Evolutionary conservation across 495 filamentous ascomycete species (phyloP).

Genomic region (Neohortaea acidophila): DNA sequence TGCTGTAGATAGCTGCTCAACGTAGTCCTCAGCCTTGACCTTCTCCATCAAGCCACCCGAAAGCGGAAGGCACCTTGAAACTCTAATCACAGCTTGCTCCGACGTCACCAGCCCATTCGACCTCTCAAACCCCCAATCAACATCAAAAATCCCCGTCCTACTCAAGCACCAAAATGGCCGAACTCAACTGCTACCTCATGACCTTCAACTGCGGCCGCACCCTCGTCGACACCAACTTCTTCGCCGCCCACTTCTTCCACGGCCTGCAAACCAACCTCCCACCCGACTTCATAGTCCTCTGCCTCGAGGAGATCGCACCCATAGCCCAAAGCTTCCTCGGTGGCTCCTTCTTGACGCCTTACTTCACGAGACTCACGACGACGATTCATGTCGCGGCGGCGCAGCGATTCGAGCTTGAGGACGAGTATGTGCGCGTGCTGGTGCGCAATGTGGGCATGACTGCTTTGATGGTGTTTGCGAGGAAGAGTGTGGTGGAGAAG

Average conservation of each 20-base stretch:
- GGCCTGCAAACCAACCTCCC: constrained; percentile 35
- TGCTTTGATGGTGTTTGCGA: constrained; percentile 64
- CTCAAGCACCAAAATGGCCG: constrained; percentile 25
- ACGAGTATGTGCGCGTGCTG: constrained; percentile 35
- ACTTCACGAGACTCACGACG: constrained; percentile 50
- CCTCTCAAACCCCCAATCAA: background rate
- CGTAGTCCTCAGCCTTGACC: too few relatives aligned
- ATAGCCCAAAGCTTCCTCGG: constrained; percentile 72
- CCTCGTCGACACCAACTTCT: constrained; percentile 45
- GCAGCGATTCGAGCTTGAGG: constrained; percentile 1
- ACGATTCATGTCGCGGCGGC: constrained; percentile 53
- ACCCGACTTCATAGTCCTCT: constrained; percentile 33
- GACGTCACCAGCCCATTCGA: too few relatives aligned
- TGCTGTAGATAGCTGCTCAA: too few relatives aligned
- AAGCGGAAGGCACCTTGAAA: too few relatives aligned
- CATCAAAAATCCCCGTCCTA: background rate
- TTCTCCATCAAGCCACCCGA: too few relatives aligned
- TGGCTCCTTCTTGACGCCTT: constrained; percentile 61
- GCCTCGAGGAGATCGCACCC: constrained; percentile 82
- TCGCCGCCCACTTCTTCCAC: constrained; percentile 57
- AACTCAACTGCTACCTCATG: constrained; percentile 50
- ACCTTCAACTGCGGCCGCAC: constrained; percentile 81
- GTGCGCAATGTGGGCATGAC: constrained; percentile 75
- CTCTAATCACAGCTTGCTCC: too few relatives aligned
- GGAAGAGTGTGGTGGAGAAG: constrained; percentile 37